phyloP scores from a whole-genome alignment of 495 filamentous ascomycete genomes.

The Aspergillus baeticus region DNA sequence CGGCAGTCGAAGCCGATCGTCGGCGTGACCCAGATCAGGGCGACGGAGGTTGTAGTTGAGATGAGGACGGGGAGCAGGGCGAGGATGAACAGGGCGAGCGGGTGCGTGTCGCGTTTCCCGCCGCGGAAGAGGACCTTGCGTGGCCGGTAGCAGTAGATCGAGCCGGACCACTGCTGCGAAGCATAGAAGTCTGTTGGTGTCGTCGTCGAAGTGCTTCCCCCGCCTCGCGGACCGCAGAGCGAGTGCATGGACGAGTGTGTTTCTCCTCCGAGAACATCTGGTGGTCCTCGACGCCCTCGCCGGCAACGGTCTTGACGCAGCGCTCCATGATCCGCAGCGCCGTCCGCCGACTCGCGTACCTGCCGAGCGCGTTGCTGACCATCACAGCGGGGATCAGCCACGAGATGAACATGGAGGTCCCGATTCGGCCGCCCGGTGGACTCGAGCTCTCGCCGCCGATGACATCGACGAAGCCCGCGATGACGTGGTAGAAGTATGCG shows the following conservation, averaged over 20 bases:
- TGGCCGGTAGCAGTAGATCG: neutral
- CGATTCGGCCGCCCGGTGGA: neutral
- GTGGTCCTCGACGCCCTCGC: neutral
- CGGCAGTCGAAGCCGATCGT: neutral
- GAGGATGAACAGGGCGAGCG: neutral
- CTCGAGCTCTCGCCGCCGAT: neutral
- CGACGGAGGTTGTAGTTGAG: neutral
- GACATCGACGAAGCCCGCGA: conserved; percentile 1
- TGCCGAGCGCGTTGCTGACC: neutral
- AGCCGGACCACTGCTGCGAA: neutral
- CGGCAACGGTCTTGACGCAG: neutral
- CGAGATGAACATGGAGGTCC: neutral
- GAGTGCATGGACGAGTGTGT: too few species aligned
- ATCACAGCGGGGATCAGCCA: neutral
- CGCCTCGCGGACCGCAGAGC: too few species aligned
- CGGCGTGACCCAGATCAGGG: neutral
- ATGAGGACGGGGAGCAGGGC: neutral
- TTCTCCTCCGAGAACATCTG: too few species aligned
- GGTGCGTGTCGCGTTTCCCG: neutral
- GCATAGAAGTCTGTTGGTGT: neutral
- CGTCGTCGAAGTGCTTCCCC: too few species aligned
- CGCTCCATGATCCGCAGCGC: neutral
- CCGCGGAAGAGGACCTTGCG: neutral
- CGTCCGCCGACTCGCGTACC: neutral
- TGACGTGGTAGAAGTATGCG: neutral